Evolutionary conservation across 2,329 filamentous ascomycete genomes (phyloP), one percentile per base, ranked within the genome.

Genomic region (Lecanicillium sp.): DNA sequence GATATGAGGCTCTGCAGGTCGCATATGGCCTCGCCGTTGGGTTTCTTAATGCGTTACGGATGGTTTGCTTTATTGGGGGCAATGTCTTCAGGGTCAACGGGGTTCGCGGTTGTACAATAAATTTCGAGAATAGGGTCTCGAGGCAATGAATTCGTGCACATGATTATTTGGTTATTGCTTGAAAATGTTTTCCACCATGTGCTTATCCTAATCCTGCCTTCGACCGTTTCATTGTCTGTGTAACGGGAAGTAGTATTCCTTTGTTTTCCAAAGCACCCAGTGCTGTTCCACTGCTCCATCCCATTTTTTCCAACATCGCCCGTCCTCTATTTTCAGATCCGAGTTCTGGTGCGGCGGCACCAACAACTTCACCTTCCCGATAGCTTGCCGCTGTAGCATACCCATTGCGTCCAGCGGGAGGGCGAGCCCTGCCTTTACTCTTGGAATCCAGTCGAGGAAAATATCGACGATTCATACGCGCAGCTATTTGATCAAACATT

Each of bases 231-330:
- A 98, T 83, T 18, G 92, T 77, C 47, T 95, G 89, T 18, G 79
- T 73, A 17, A 98, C 83, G 1, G 90, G 90, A 44, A 86, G 78
- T 46, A 94, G 62, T 37, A 95, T 92, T 22, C 92, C 92, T 59
- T 92, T 85, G 58, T 94, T 95, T 46, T 94, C 80, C 2, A 68
- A 56, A 9, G 85, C 78, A 37, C 92, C 92, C 1, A 98, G 71
- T 2, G 84, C 85, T 54, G 82, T 94, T 5, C 92, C 92, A 37
- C 73, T 82, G 44, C 76, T 84, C 89, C 92, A 98, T 4, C 92
- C 92, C 92, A 96, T 96, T 63, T 92, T 96, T 64, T 94, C 87
- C 46, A 98, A 64, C 78, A 98, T 85, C 3, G 79, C 78, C 36
- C 87, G 76, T 9, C 92, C 92, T 48, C 78, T 86, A 56, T 95